Evolutionary conservation across 441 rosid species (phyloP), one percentile per base, ranked within the genome.

Genomic region (Metrosideros polymorpha): DNA sequence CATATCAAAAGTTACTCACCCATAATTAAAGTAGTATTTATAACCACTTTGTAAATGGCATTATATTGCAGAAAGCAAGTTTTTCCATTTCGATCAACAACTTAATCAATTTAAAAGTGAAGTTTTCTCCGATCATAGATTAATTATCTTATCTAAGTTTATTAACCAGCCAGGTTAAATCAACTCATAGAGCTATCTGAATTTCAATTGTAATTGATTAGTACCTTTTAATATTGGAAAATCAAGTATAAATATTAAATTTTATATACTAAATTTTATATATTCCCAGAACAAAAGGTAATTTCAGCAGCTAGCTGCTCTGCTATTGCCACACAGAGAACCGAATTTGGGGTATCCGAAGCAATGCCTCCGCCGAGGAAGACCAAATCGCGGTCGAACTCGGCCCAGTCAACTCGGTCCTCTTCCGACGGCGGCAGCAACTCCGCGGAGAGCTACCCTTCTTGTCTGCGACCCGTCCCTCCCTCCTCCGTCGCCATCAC

Each of bases 401-500:
- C 91, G 61, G 86, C 63, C 86, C 91, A 84, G 88, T 89, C 97
- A 84, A 88, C 92, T 84, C 87, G 85, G 83, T 75, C 91, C 15
- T 84, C 89, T 56, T 83, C 45, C 77, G 55, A 4, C 55, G 55
- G 8, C 84, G 35, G 30, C 52, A 32, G 22, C 32, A 15, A 5
- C 84, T 13, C 42, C 47, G 59, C 47, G 19, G 57, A 53, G 45
- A 92, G 83, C 35, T 93, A 86, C 88, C 96, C 99, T 30, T 85
- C 96, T 8, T 97, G 96, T 87, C 85, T 96, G 13, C 94, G 95
- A 27, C 82, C 84, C 13, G 51, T 96, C 76, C 83, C 95, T 63
- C 96, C 98, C 82, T 94, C 96, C 35, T 94, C 98, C 35, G 96
- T 96, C 19, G 94, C 96, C 85, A 94, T 97, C 91, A 92, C 98